phyloP scores from a whole-genome alignment of 2,329 filamentous ascomycete genomes.

The Didymella glomerata region DNA sequence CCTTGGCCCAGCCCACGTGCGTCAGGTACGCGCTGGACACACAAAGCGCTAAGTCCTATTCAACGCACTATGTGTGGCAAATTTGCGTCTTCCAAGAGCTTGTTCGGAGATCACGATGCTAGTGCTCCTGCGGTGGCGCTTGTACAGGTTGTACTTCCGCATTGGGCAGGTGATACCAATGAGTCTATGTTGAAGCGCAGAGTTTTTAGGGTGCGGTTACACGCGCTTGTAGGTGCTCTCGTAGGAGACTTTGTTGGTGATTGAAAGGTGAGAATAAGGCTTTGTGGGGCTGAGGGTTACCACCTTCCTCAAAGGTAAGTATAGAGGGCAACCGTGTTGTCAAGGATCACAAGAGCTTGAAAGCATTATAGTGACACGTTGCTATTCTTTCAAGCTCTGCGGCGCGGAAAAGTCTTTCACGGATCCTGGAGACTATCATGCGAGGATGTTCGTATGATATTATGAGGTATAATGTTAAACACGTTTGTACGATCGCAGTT shows the following conservation, averaged over 20 bases:
- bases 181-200: conserved; percentile 2
- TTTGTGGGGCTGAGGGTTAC: conserved; percentile 3
- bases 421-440: background rate
- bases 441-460: background rate
- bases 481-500: background rate
- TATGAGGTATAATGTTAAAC: background rate
- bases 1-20: conserved; percentile 23
- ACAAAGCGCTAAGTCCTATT: background rate
- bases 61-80: background rate
- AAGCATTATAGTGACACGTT: background rate
- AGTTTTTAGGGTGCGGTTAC: conserved; percentile 20
- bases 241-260: background rate
- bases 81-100: conserved; percentile 10
- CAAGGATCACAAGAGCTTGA: conserved; percentile 10
- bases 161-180: conserved; percentile 17
- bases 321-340: background rate
- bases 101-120: conserved; percentile 15
- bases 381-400: background rate
- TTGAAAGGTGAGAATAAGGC: background rate
- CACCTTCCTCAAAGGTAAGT: conserved; percentile 13
- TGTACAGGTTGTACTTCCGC: conserved; percentile 2
- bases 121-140: conserved; percentile 2
- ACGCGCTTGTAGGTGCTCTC: conserved; percentile 10
- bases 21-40: conserved; percentile 10
- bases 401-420: background rate